Evolutionary conservation across 768 basidiomycete genomes (phyloP).

Genomic region (Lentinus brumalis): DNA sequence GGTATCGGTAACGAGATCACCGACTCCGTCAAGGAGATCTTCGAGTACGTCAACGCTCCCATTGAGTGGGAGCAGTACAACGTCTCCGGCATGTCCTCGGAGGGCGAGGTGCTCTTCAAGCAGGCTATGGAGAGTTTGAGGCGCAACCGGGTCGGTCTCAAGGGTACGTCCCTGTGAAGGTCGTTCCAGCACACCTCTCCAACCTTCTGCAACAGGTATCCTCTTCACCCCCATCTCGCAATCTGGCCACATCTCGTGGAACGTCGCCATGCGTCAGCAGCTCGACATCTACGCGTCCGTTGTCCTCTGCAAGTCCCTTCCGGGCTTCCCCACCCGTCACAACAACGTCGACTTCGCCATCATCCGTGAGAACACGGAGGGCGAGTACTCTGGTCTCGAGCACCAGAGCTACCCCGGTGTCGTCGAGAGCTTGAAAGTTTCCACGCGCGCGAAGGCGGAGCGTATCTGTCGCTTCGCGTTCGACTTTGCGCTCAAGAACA

Average conservation of each 20-base stretch:
- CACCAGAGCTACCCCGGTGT: slow-evolving; percentile 98
- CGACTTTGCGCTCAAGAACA: slow-evolving; percentile 98
- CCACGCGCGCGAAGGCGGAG: slow-evolving; percentile 92
- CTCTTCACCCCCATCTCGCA: slow-evolving; percentile 98
- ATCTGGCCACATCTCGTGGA: slow-evolving; percentile 98
- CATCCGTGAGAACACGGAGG: slow-evolving; percentile 99
- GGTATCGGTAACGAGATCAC: slow-evolving; percentile 98
- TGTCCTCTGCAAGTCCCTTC: slow-evolving; percentile 96
- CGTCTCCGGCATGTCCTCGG: slow-evolving; percentile 93
- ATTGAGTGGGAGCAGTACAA: slow-evolving; percentile 99
- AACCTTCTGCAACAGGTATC: slow-evolving; percentile 62
- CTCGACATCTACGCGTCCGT: slow-evolving; percentile 99
- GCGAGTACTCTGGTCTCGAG: slow-evolving; percentile 98
- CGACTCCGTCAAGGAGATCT: slow-evolving; percentile 98
- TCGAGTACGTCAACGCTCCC: slow-evolving; percentile 95
- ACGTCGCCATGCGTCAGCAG: slow-evolving; percentile 99
- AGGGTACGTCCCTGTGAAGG: slow-evolving; percentile 60
- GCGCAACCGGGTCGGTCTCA: slow-evolving; percentile 96
- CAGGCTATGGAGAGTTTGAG: slow-evolving; percentile 98
- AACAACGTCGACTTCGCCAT: slow-evolving; percentile 97
- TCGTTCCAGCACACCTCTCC: not conserved
- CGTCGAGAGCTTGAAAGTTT: slow-evolving; percentile 97
- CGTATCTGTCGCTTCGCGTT: slow-evolving; percentile 97
- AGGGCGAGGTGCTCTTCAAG: slow-evolving; percentile 94
- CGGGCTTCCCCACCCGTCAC: slow-evolving; percentile 95